These are phyloP conservation scores for Candida glaebosa DNA, from an alignment of 805 yeast genomes.

Conservation along the genomic window DNA sequence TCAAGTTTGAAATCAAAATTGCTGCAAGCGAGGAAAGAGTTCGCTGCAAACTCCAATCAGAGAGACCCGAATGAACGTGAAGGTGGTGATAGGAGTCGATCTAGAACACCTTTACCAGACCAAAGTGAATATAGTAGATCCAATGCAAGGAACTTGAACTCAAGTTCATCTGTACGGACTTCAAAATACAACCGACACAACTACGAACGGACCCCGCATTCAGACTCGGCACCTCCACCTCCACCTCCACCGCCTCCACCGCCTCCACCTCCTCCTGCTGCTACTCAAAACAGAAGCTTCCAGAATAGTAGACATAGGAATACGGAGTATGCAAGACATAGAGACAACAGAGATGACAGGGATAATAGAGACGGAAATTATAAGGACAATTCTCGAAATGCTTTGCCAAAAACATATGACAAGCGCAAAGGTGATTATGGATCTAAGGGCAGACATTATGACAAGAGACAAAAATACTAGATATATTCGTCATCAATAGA, in stretches of 20 bases:
- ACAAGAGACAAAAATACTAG: constrained; percentile 29
- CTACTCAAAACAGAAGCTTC: not conserved
- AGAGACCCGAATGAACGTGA: not conserved
- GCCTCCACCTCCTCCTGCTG: constrained; percentile 4
- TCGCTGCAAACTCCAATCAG: constrained; percentile 6
- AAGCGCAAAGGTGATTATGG: constrained; percentile 24
- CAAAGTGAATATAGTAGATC: constrained; percentile 5
- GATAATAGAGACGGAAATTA: constrained; percentile 1
- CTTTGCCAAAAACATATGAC: constrained; percentile 8
- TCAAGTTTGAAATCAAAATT: constrained; percentile 19
- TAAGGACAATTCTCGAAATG: not conserved
- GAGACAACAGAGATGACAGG: constrained; percentile 4
- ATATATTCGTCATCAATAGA: no score
- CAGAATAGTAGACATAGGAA: constrained; percentile 2
- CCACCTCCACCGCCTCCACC: constrained; percentile 15
- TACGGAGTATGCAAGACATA: not conserved
- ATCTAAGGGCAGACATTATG: constrained; percentile 19
- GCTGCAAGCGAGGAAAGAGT: constrained; percentile 22
- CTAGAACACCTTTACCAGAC: constrained; percentile 12
- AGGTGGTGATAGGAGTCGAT: constrained; percentile 3
- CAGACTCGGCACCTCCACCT: constrained; percentile 7
- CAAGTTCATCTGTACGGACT: constrained; percentile 1
- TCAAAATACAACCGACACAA: constrained; percentile 3
- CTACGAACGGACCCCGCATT: constrained; percentile 3
- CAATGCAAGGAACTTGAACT: not conserved